A percentile compares a stretch with the other conserved stretches of the same genome.
These are phyloP conservation scores for Aureobasidium sp. DNA, from an alignment of 2,329 filamentous ascomycete genomes.

Conservation along the genomic window DNA sequence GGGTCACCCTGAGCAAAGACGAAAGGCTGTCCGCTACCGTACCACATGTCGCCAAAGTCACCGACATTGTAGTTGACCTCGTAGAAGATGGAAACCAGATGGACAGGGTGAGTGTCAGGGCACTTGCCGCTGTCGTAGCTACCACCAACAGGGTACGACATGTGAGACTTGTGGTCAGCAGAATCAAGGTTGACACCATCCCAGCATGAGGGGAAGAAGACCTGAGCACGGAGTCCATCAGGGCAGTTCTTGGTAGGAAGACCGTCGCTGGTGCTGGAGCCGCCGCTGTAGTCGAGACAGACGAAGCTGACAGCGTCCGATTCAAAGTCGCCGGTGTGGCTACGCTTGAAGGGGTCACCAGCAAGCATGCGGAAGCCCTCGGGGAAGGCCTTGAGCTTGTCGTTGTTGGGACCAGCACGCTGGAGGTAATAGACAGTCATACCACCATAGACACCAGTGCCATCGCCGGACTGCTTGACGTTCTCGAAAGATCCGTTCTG, in stretches of 20 bases:
- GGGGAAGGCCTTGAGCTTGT: constrained; percentile 63
- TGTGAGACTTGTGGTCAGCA: constrained; percentile 54
- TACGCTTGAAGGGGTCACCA: constrained; percentile 51
- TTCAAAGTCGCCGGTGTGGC: constrained; percentile 46
- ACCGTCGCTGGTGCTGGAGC: constrained; percentile 38
- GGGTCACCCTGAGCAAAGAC: constrained; percentile 41
- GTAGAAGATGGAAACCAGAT: constrained; percentile 33
- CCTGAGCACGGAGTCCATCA: constrained; percentile 51
- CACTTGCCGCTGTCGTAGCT: constrained; percentile 33
- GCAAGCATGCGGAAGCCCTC: constrained; percentile 63
- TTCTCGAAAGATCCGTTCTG: constrained; percentile 49
- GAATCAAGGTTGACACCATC: constrained; percentile 51
- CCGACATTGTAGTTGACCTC: constrained; percentile 30
- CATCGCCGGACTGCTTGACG: constrained; percentile 51
- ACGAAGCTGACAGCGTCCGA: constrained; percentile 47
- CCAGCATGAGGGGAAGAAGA: constrained; percentile 67
- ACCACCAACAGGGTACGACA: constrained; percentile 47
- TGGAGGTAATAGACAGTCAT: constrained; percentile 66
- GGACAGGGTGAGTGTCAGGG: constrained; percentile 30
- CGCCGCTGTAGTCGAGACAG: constrained; percentile 44
- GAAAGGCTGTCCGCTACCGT: constrained; percentile 31
- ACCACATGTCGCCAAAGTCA: constrained; percentile 27
- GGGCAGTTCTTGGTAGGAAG: constrained; percentile 65
- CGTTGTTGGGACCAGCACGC: constrained; percentile 46
- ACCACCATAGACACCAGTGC: constrained; percentile 40